phyloP scores from a whole-genome alignment of 2,329 filamentous ascomycete species.

The Colletotrichum sublineola region DNA sequence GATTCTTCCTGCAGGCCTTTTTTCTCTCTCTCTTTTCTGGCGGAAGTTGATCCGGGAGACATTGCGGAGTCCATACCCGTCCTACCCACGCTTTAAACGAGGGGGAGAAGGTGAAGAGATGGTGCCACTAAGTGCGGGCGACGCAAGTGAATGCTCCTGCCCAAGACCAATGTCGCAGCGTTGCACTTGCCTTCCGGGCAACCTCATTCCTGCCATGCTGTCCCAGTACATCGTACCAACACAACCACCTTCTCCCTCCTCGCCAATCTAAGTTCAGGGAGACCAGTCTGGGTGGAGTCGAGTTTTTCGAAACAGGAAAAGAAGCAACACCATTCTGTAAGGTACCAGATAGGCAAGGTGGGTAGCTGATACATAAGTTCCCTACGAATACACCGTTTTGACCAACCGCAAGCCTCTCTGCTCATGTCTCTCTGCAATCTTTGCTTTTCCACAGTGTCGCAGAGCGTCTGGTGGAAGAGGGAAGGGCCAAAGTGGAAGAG shows the following conservation, averaged over 20 bases:
- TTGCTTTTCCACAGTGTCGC: slow-evolving; percentile 33
- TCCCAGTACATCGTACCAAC: background rate
- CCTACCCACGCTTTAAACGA: background rate
- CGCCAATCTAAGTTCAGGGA: slow-evolving; percentile 36
- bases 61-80: background rate
- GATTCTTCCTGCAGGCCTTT: too few relatives aligned
- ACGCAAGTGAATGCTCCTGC: slow-evolving; percentile 2
- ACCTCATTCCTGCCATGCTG: slow-evolving; percentile 24
- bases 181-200: slow-evolving; percentile 20
- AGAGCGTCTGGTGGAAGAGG: background rate
- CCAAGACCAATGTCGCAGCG: background rate
- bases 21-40: background rate
- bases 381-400: background rate
- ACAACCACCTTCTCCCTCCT: slow-evolving; percentile 10
- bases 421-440: background rate
- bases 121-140: background rate
- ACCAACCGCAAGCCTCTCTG: background rate
- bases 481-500: background rate
- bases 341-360: background rate
- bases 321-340: slow-evolving; percentile 26
- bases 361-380: background rate
- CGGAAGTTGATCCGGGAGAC: slow-evolving; percentile 1
- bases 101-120: background rate
- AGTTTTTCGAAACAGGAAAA: slow-evolving; percentile 34
- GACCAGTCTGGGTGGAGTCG: slow-evolving; percentile 18